phyloP scores from a whole-genome alignment of 805 yeast species.

The Yamadazyma kitorensis region DNA sequence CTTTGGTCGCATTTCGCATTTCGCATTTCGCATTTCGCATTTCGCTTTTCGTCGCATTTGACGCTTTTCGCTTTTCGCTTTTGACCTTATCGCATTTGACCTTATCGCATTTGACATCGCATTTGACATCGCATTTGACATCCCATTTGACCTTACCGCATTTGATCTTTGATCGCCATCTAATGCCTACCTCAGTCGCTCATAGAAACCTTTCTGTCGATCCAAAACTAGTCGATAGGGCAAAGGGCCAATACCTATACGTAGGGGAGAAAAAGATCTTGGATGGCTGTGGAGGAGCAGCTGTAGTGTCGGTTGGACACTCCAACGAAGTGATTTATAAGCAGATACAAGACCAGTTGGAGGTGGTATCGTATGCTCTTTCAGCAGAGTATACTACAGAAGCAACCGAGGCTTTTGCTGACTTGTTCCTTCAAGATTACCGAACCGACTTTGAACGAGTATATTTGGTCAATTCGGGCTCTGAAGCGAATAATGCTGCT shows the following conservation, averaged over 20 bases:
- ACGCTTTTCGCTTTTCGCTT: no score
- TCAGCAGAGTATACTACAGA: constrained; percentile 36
- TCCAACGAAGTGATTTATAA: constrained; percentile 37
- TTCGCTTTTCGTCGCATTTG: no score
- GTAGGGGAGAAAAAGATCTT: constrained; percentile 1
- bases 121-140: no score
- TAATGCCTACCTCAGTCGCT: no score
- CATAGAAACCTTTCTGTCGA: no score
- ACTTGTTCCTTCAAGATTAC: constrained; percentile 28
- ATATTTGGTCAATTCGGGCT: constrained; percentile 63
- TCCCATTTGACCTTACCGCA: no score
- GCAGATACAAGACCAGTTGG: constrained; percentile 38
- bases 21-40: no score
- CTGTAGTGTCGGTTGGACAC: constrained; percentile 49
- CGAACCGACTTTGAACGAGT: constrained; percentile 38
- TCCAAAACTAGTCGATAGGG: background rate
- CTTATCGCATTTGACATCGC: no score
- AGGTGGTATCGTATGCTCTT: constrained; percentile 17
- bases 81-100: no score
- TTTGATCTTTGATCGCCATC: no score
- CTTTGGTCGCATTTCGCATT: no score
- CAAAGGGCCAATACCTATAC: no score
- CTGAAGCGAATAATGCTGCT: constrained; percentile 39
- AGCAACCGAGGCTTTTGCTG: constrained; percentile 40
- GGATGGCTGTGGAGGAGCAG: constrained; percentile 54